These are phyloP conservation scores for Brassica balearica DNA, from an alignment of 441 rosid species.

Conservation along the genomic window DNA sequence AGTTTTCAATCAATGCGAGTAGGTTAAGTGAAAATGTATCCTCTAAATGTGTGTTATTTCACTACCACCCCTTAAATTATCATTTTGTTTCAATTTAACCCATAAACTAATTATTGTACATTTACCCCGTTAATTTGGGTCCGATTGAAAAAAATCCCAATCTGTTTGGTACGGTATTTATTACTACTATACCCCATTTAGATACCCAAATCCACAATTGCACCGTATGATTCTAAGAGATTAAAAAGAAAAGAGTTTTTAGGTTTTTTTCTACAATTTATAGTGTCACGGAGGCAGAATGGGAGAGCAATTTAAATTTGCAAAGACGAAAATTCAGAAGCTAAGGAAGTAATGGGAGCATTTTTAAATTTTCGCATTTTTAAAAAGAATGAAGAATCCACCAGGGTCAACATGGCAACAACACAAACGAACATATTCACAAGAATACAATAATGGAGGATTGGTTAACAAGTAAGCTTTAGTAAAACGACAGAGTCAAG, in stretches of 20 bases:
- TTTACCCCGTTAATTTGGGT: background rate
- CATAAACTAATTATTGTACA: background rate
- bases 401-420: background rate
- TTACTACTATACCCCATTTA: too few species aligned
- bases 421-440: background rate
- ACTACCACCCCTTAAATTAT: background rate
- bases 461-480: background rate
- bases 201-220: too few species aligned
- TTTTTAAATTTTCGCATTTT: background rate
- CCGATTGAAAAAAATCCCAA: background rate
- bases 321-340: background rate
- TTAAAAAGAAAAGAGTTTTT: too few species aligned
- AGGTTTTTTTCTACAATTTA: too few species aligned
- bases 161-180: too few species aligned
- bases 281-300: too few species aligned
- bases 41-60: background rate
- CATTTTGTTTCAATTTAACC: background rate
- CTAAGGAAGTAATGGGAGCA: background rate
- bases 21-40: background rate
- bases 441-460: background rate
- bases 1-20: background rate
- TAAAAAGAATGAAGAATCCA: background rate
- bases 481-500: background rate
- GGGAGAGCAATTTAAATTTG: background rate
- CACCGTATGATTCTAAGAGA: too few species aligned